Base-by-base conservation (phyloP, 1,139 yeast genomes). In the Saccharomyces hybrid region DNA sequence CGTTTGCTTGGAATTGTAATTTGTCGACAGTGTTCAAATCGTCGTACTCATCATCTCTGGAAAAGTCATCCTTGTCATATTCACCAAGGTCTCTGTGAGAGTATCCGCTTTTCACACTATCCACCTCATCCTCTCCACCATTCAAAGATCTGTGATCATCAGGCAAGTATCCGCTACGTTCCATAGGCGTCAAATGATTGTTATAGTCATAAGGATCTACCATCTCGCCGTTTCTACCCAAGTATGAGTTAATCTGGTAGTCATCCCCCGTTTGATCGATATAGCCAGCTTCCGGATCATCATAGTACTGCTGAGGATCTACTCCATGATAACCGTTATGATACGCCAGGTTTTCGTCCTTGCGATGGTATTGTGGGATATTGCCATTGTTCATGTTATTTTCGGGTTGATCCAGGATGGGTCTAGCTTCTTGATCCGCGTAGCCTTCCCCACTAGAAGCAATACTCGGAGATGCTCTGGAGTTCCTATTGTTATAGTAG, bases 221-320 rank as follows among this genome's bases (percentile, higher is more conserved):
- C 70, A 69, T 66, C 28, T 68, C 69, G 46, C 71, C 72, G 48
- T 67, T 60, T 51, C 62, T 67, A 48, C 63, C 68, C 42, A 69
- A 49, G 53, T 66, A 69, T 11, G 73, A 65, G 50, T 65, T 67
- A 46, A 70, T 66, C 53, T 66, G 68, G 50, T 70, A 70, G 46
- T 70, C 71, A 53, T 69, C 71, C 32, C 73, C 72, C 42, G 57
- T 61, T 48, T 65, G 70, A 52, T 69, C 72, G 19, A 68, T 60
- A 48, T 66, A 67, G 19, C 57, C 60, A 23, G 52, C 57, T 49
- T 66, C 65, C 1, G 62, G 60, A 57, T 67, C 53, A 25, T 38
- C 44, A n/a, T 32, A 27, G 29, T 48, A 48, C 0, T 26, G 19
- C 1, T 27, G n/a, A 11, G 9, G 16, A 5, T 27, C 19, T 14